Percentiles rank a stretch among this genome's conserved stretches.
phyloP scores from a whole-genome alignment of 2,329 filamentous ascomycete species.

The Lithohypha guttulata region DNA sequence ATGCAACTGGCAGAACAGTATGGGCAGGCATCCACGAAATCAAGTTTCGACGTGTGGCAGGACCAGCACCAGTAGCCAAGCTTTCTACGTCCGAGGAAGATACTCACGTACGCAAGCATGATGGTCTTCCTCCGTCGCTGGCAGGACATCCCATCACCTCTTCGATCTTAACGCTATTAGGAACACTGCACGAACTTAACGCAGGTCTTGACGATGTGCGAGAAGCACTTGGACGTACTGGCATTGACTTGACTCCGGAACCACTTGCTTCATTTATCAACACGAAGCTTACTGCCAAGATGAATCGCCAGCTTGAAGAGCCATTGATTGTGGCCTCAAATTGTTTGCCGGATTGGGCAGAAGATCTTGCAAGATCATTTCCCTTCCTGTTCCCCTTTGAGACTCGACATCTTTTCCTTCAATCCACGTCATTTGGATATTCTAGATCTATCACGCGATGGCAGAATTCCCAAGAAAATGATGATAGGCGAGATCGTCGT shows the following conservation, averaged over 20 bases:
- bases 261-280: conserved; percentile 93
- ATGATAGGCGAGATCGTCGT: conserved; percentile 67
- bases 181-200: conserved; percentile 85
- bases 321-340: conserved; percentile 94
- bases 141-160: conserved; percentile 74
- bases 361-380: conserved; percentile 84
- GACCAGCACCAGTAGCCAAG: conserved; percentile 56
- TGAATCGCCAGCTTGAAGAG: conserved; percentile 93
- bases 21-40: conserved; percentile 88
- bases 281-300: conserved; percentile 92
- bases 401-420: conserved; percentile 88
- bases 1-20: conserved; percentile 62
- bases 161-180: conserved; percentile 75
- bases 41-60: conserved; percentile 77
- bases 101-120: conserved; percentile 42
- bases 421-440: conserved; percentile 97
- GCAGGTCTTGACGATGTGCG: conserved; percentile 86
- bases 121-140: conserved; percentile 60
- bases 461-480: conserved; percentile 81
- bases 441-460: conserved; percentile 93
- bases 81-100: conserved; percentile 39
- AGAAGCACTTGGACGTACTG: conserved; percentile 44
- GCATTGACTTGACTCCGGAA: conserved; percentile 62
- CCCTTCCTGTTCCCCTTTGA: conserved; percentile 98
- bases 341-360: conserved; percentile 89